Evolutionary conservation across 257 asterid genomes (phyloP), one percentile per base, ranked within the genome.

Genomic region (Lycium ferocissimum): DNA sequence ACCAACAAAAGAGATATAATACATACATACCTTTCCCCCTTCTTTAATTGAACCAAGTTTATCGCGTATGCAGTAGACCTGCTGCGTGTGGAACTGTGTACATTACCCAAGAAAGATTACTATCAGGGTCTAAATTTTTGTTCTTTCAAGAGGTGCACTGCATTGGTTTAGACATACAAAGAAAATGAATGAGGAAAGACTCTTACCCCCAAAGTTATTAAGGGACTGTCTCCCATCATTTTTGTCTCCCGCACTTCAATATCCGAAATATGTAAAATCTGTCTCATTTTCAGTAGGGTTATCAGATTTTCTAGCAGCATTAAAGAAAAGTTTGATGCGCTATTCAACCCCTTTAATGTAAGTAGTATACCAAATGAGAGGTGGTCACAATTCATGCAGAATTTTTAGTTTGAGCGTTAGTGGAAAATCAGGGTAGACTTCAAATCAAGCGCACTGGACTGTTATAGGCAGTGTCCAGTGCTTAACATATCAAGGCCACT

Each of bases 151-250:
- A 37, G 20, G 59, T 12, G 47, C 5, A 53, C 51, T 76, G 54
- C 5, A 53, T 76, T 76, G 54, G 37, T 76, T 8, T 22, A 12
- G 17, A 76, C 45, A 20, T 17, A 67, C 6, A 70, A 70, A 26
- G 33, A 26, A 26, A 26, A 54, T 17, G 57, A 76, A 53, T 4
- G 62, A 11, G 9, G 53, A 37, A 82, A 51, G 71, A 71, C 63
- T 79, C 67, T 84, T 91, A 96, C 99, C 17, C 85, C 91, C 53
- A 96, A 89, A 75, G 94, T 93, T 80, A 96, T 96, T 85, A 96
- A 89, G 61, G 99, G 98, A 54, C 93, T 88, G 72, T 96, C 98
- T 78, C 98, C 99, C 98, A 96, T 91, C 97, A 96, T 91, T 91
- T 94, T 96, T 65, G 96, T 91, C 92, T 94, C 98, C 81, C 91